Base-by-base conservation (phyloP, 306 rosid species). In the Rosa lucieae region DNA sequence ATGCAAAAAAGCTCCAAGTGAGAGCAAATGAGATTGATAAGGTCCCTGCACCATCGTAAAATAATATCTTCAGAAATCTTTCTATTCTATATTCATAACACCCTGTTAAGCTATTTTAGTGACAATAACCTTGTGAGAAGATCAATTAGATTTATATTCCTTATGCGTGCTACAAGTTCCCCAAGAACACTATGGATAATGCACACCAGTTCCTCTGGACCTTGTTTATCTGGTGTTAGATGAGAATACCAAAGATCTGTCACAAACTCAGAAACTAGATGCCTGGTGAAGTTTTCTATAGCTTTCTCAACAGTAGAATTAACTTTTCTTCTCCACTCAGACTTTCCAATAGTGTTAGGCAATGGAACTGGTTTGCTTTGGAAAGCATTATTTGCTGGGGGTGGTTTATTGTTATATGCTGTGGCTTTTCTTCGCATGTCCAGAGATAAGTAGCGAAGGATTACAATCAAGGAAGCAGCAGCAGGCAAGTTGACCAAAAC, bases 401-500 rank as follows among this genome's bases (percentile, higher is more conserved):
- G 59, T n/a, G 88, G 78, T 78, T 82, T 96, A 78, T 86, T 89
- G 81, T 86, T 96, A 86, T 90, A 93, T 58, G 87, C 79, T 46
- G 93, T 96, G 71, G 97, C 93, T 88, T 91, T 96, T 85, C 90
- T 96, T 84, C 87, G 90, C 90, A 89, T 88, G 44, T 96, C 99
- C 71, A 96, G 83, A 13, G 99, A 89, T 67, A 96, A 44, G 79
- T 93, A 96, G 32, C 99, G 97, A 77, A 91, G 83, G 81, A 86
- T 59, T 59, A 96, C 72, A 67, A 96, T 88, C 74, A 93, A 79
- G 77, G 87, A 84, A 80, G 98, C 97, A 29, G 99, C 97, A 73
- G 88, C 96, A 59, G 99, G 99, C 90, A 96, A 88, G 89, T 96
- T 96, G 84, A 96, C 83, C 99, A 92, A 96, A 74, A 96, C 99